Percentiles rank a stretch among this genome's conserved stretches.
Evolutionary conservation across 805 yeast species (phyloP).

Genomic region (Ogataea ganodermae): DNA sequence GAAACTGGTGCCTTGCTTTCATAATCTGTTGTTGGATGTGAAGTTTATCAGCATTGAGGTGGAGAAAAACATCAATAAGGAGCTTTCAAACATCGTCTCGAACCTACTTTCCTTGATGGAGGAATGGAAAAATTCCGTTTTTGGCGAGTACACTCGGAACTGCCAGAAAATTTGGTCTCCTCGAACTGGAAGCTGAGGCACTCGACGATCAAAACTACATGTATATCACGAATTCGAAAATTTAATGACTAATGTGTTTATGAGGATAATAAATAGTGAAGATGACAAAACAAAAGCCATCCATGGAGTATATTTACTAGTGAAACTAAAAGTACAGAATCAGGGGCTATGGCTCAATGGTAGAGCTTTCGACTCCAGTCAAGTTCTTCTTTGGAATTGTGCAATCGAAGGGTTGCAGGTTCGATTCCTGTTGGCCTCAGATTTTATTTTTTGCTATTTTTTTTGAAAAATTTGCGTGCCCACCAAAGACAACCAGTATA

Average conservation of each 20-base stretch:
- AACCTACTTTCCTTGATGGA: slow-evolving; percentile 20
- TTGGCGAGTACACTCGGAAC: slow-evolving; percentile 26
- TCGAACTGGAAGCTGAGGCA: not conserved
- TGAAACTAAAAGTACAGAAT: slow-evolving; percentile 1
- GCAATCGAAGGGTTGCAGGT: slow-evolving; percentile 84
- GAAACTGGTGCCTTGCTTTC: slow-evolving; percentile 51
- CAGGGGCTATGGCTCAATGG: slow-evolving; percentile 77
- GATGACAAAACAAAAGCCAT: not conserved
- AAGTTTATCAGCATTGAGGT: slow-evolving; percentile 44
- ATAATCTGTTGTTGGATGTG: slow-evolving; percentile 45
- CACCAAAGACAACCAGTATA: too few species aligned
- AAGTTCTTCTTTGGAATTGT: slow-evolving; percentile 32
- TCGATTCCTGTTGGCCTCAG: slow-evolving; percentile 84
- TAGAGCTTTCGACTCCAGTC: slow-evolving; percentile 76
- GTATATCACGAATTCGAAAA: not conserved
- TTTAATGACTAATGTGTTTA: not conserved
- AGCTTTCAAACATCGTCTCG: slow-evolving; percentile 19
- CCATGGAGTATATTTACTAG: not conserved
- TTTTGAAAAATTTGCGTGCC: not conserved
- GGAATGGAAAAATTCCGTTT: slow-evolving; percentile 30
- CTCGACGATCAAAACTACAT: not conserved
- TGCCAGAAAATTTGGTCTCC: slow-evolving; percentile 30
- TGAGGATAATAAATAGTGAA: too few species aligned
- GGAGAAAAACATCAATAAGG: slow-evolving; percentile 38
- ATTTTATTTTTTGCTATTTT: slow-evolving; percentile 29